Base-by-base conservation (phyloP, 306 rosid genomes). In the Acacia confusa region DNA sequence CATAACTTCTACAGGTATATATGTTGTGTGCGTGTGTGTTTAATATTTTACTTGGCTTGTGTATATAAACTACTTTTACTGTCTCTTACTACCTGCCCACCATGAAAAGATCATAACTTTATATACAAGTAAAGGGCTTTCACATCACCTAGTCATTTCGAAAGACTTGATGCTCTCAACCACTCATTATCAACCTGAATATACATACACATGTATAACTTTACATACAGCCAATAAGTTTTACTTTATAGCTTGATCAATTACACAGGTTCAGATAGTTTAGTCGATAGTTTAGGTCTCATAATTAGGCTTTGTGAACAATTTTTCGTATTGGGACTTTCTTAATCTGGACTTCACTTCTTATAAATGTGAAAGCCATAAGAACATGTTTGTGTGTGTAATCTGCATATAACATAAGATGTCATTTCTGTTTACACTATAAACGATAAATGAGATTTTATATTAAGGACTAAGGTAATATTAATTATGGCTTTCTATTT, bases 1-100 rank as follows among this genome's bases (percentile, higher is more conserved):
- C 82, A 91, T 95, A 89, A 95, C 99, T 34, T 89, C 98, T 60
- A 95, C 99, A 0, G 97, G 99, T 95, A 75, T 69, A 9, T 36
- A 0, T 69, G 9, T 11, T 7, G 27, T 55, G 61, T 53, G 24
- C 2, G 25, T 6, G 22, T 27, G 32, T 27, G 16, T 28, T 63
- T 13, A 19, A n/a, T n/a, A 55, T 57, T 57, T 57, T 57, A 57
- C 70, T 64, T 7, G 4, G 17, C 38, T 27, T 57, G 5, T 57
- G 14, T 13, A 28, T 6, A 14, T 63, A 61, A 27, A 61, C 34
- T 27, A 12, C 68, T 61, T 27, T 13, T 11, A 61, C 38, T 25
- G 34, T 11, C 34, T 25, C 70, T 30, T 28, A 6, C 41, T 16
- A 15, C 22, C 70, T 64, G 20, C 63, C 48, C 74, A 13, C 34